These are phyloP conservation scores for Juglanconis sp. DNA, from an alignment of 2,329 filamentous ascomycete species.

Conservation along the genomic window DNA sequence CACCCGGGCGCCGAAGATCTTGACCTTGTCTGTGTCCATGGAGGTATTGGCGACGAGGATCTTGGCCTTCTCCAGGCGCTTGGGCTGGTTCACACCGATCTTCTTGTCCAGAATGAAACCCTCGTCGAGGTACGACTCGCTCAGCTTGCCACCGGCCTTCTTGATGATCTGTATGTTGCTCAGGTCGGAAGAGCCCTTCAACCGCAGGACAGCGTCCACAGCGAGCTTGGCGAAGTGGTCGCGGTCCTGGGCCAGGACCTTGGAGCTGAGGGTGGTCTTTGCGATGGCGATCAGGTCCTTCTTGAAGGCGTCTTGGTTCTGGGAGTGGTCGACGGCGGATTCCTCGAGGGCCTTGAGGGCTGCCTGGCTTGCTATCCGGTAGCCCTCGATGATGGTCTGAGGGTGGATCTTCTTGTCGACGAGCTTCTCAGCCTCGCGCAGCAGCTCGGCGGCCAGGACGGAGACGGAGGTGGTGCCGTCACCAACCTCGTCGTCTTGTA, in stretches of 20 bases:
- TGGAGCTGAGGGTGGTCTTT: conserved; percentile 92
- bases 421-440: conserved; percentile 94
- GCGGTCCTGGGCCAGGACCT: conserved; percentile 91
- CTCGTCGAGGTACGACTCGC: conserved; percentile 95
- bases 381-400: conserved; percentile 98
- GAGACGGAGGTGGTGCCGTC: conserved; percentile 98
- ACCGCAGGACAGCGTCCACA: conserved; percentile 83
- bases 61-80: conserved; percentile 95
- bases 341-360: conserved; percentile 81
- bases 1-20: conserved; percentile 96
- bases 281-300: conserved; percentile 89
- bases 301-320: conserved; percentile 77
- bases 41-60: conserved; percentile 96
- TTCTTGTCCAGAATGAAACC: conserved; percentile 99
- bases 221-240: conserved; percentile 88
- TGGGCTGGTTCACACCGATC: conserved; percentile 97
- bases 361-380: conserved; percentile 91
- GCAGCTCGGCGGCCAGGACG: conserved; percentile 88
- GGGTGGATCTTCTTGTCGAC: conserved; percentile 98
- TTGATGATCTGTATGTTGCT: conserved; percentile 99
- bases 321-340: conserved; percentile 85
- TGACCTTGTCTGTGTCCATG: conserved; percentile 99
- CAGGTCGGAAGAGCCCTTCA: conserved; percentile 87
- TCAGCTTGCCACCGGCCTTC: conserved; percentile 96
- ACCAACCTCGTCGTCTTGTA: conserved; percentile 97